Percentiles rank a stretch among this genome's conserved stretches.
phyloP scores from a whole-genome alignment of 2,329 filamentous ascomycete species.

The Clonostachys chloroleuca region DNA sequence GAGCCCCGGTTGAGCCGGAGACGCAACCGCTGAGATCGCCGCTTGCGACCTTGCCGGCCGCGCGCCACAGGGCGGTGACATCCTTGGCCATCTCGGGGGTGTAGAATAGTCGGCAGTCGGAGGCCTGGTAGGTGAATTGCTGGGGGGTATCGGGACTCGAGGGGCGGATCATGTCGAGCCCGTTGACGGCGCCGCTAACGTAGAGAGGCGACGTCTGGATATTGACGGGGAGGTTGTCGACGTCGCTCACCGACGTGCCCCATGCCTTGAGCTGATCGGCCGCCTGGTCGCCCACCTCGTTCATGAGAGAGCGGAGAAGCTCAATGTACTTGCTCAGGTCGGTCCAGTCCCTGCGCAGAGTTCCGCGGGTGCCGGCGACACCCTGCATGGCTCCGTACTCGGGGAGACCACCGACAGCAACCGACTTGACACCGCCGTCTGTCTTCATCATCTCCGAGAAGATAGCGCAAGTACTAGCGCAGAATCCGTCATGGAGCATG shows the following conservation, averaged over 20 bases:
- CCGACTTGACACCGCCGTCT: conserved; percentile 46
- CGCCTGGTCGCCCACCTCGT: conserved; percentile 1
- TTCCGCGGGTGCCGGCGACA: conserved; percentile 55
- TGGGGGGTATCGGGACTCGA: background rate
- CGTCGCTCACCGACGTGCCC: too few species aligned
- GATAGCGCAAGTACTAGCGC: conserved; percentile 55
- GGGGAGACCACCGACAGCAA: conserved; percentile 54
- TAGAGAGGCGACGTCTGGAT: too few species aligned
- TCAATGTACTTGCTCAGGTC: too few species aligned
- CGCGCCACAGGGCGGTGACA: conserved; percentile 6
- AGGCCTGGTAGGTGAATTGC: conserved; percentile 1
- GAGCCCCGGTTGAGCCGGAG: too few species aligned
- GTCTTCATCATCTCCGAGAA: conserved; percentile 50
- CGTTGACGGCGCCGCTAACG: too few species aligned
- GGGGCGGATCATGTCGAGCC: too few species aligned
- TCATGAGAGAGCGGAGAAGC: conserved; percentile 8
- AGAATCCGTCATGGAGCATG: conserved; percentile 49
- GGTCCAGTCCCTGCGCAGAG: conserved; percentile 7
- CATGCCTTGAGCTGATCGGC: too few species aligned
- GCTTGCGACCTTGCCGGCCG: background rate
- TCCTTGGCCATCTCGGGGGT: conserved; percentile 25
- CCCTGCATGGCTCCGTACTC: conserved; percentile 45
- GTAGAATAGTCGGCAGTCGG: conserved; percentile 1
- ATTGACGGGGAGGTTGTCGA: too few species aligned
- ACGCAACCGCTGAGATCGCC: too few species aligned